Evolutionary conservation across 129 eudicot genomes (phyloP).

Genomic region (Tagetes erecta): DNA sequence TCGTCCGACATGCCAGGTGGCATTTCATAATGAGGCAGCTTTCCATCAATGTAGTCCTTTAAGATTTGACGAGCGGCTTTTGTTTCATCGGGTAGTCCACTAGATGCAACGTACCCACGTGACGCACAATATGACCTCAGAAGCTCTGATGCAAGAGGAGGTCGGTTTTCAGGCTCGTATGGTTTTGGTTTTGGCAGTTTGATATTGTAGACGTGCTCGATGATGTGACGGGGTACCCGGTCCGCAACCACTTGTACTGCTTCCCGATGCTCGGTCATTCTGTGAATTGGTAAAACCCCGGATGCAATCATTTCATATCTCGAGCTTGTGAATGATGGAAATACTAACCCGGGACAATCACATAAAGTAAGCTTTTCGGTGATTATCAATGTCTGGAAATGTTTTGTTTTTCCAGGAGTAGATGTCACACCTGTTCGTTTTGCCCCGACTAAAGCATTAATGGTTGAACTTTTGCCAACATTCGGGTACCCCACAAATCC

Average conservation of each 20-base stretch:
- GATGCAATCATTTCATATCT: slow-evolving; percentile 93
- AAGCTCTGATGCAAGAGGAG: slow-evolving; percentile 77
- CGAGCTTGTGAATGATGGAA: slow-evolving; percentile 95
- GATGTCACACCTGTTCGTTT: slow-evolving; percentile 88
- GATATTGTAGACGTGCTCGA: slow-evolving; percentile 69
- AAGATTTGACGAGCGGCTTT: slow-evolving; percentile 75
- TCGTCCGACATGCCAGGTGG: slow-evolving; percentile 65
- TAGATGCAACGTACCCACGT: slow-evolving; percentile 86
- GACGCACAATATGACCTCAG: slow-evolving; percentile 84
- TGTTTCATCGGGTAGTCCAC: slow-evolving; percentile 92
- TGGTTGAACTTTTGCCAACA: slow-evolving; percentile 95
- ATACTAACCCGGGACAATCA: slow-evolving; percentile 94
- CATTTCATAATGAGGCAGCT: slow-evolving; percentile 73
- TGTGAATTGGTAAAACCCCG: slow-evolving; percentile 84
- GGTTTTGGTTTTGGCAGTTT: slow-evolving; percentile 81
- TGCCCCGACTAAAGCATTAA: slow-evolving; percentile 87
- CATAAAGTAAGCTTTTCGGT: slow-evolving; percentile 79
- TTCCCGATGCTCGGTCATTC: slow-evolving; percentile 87
- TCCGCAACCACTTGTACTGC: slow-evolving; percentile 88
- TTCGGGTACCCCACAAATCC: slow-evolving; percentile 97
- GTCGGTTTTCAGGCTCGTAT: slow-evolving; percentile 69
- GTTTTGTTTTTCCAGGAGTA: slow-evolving; percentile 97
- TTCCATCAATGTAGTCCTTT: slow-evolving; percentile 90
- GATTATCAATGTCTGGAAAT: slow-evolving; percentile 84
- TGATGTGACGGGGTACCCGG: slow-evolving; percentile 58